A percentile compares a stretch with the other conserved stretches of the same genome.
phyloP scores from a whole-genome alignment of 768 basidiomycete genomes.

The Trametes elegans region DNA sequence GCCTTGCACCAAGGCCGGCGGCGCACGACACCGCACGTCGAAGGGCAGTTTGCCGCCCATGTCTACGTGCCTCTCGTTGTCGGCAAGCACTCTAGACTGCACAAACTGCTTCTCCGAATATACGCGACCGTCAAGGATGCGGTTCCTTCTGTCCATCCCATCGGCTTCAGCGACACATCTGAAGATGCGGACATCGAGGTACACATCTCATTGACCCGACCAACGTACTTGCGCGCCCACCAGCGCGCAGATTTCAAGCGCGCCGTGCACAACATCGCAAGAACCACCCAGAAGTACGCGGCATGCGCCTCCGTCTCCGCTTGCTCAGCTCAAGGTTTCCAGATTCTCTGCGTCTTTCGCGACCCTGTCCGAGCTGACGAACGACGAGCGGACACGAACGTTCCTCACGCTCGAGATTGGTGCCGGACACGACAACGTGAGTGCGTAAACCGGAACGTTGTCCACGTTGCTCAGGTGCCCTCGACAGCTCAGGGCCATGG shows the following conservation, averaged over 20 bases:
- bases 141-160: slow-evolving; percentile 48
- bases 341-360: slow-evolving; percentile 79
- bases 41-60: slow-evolving; percentile 83
- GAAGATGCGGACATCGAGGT: slow-evolving; percentile 41
- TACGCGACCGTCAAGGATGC: slow-evolving; percentile 41
- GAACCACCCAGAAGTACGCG: slow-evolving; percentile 45
- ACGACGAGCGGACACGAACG: slow-evolving; percentile 78
- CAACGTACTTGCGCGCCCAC: slow-evolving; percentile 74
- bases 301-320: neutral
- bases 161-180: slow-evolving; percentile 29
- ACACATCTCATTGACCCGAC: slow-evolving; percentile 85
- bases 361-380: slow-evolving; percentile 63
- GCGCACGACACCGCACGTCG: slow-evolving; percentile 74
- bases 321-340: neutral
- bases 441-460: slow-evolving; percentile 5
- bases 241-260: slow-evolving; percentile 73
- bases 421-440: slow-evolving; percentile 77
- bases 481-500: slow-evolving; percentile 55
- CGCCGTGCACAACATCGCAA: slow-evolving; percentile 54
- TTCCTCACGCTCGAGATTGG: slow-evolving; percentile 84
- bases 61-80: slow-evolving; percentile 68
- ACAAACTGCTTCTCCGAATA: slow-evolving; percentile 45
- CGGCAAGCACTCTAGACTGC: slow-evolving; percentile 41
- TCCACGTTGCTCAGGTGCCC: neutral
- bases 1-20: slow-evolving; percentile 80